phyloP scores from a whole-genome alignment of 257 asterid genomes.

The Ajuga chamaepitys region DNA sequence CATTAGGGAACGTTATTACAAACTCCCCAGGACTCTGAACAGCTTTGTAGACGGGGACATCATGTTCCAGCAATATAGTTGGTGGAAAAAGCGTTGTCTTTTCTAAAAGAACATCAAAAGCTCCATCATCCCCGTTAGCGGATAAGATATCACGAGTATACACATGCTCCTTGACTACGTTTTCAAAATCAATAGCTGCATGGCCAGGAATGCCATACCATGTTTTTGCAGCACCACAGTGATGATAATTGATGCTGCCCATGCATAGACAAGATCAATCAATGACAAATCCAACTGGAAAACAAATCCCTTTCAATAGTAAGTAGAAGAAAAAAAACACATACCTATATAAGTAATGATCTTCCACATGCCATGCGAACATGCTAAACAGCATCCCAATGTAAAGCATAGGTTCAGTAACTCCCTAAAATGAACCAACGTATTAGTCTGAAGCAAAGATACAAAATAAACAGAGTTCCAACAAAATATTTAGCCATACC shows the following conservation, averaged over 20 bases:
- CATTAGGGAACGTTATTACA: slow-evolving; percentile 86
- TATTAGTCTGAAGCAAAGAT: slow-evolving; percentile 11
- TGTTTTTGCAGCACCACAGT: slow-evolving; percentile 97
- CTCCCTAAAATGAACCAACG: slow-evolving; percentile 62
- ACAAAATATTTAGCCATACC: slow-evolving; percentile 41
- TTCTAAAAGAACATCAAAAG: slow-evolving; percentile 89
- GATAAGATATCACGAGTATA: slow-evolving; percentile 68
- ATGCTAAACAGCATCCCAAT: slow-evolving; percentile 96
- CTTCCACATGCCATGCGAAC: slow-evolving; percentile 99
- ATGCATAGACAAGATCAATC: slow-evolving; percentile 12
- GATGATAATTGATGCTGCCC: slow-evolving; percentile 88
- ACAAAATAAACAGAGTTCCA: no score
- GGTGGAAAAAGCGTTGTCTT: slow-evolving; percentile 97
- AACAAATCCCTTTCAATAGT: background rate
- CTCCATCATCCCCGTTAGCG: slow-evolving; percentile 88
- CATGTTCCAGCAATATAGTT: slow-evolving; percentile 60
- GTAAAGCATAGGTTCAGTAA: slow-evolving; percentile 98
- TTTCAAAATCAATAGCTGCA: slow-evolving; percentile 82
- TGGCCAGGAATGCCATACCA: slow-evolving; percentile 99
- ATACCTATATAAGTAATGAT: slow-evolving; percentile 92
- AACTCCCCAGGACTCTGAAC: slow-evolving; percentile 95
- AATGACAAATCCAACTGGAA: background rate
- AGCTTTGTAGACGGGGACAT: slow-evolving; percentile 88
- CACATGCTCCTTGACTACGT: slow-evolving; percentile 72
- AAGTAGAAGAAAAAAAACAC: background rate